Evolutionary conservation across 2,329 filamentous ascomycete genomes (phyloP).

Genomic region (Colletotrichum acutatum): DNA sequence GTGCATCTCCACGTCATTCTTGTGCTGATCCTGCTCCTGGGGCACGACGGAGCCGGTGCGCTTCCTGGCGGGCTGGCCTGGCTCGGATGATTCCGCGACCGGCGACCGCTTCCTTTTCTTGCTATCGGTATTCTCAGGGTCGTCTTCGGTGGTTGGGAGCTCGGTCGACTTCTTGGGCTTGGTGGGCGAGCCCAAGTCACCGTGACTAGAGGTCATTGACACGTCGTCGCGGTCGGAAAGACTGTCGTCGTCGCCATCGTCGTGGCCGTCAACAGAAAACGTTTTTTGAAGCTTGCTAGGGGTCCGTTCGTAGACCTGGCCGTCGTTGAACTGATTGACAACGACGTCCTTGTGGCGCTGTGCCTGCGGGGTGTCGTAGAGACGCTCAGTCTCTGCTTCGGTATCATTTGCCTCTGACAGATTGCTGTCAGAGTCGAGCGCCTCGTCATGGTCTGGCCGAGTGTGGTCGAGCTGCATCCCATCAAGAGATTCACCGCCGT

Average conservation of each 20-base stretch:
- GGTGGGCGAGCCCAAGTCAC: conserved; percentile 48
- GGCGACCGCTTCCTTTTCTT: conserved; percentile 64
- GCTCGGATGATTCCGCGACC: conserved; percentile 54
- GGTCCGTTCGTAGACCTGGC: conserved; percentile 70
- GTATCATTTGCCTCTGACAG: conserved; percentile 74
- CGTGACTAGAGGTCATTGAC: conserved; percentile 52
- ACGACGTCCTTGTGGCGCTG: conserved; percentile 71
- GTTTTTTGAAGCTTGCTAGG: conserved; percentile 80
- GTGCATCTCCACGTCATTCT: conserved; percentile 41
- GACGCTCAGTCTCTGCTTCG: conserved; percentile 92
- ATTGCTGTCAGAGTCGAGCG: conserved; percentile 61
- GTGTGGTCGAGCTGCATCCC: conserved; percentile 58
- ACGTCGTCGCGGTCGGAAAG: conserved; percentile 53
- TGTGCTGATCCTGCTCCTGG: conserved; percentile 48
- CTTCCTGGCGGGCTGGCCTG: conserved; percentile 63
- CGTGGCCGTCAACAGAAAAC: conserved; percentile 47
- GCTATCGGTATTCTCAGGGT: conserved; percentile 51
- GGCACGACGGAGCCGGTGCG: conserved; percentile 60
- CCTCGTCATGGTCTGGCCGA: conserved; percentile 38
- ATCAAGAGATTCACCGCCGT: conserved; percentile 74
- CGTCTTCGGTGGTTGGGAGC: conserved; percentile 42
- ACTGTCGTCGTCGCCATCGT: conserved; percentile 51
- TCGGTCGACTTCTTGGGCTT: conserved; percentile 45
- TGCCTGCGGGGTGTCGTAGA: conserved; percentile 87
- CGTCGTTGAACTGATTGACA: conserved; percentile 65